Evolutionary conservation across 352 stramenopile genomes (phyloP), one percentile per base, ranked within the genome.

Genomic region (Pythium guiyangense): DNA sequence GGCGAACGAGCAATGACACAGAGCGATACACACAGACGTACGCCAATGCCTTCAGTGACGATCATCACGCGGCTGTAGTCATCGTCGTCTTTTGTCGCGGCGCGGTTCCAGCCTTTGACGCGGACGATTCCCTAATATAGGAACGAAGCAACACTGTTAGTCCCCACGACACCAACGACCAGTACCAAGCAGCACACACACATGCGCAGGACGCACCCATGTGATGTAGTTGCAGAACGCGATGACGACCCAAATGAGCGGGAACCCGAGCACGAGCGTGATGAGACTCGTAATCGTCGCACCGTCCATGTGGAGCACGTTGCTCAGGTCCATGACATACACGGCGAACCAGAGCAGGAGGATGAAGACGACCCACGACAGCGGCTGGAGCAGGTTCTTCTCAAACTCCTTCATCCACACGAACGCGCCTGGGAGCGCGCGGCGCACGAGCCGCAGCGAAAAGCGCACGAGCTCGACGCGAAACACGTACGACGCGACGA

Each of bases 11-110:
- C 22, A 22, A 22, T 22, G 22, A 22, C 22, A 10, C 31, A 14
- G 2, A 37, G 31, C 31, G 1, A 37, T 3, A 37, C 31, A 37
- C 5, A 12, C 8, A 37, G 29, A 54, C 60, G 29, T 69, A 86
- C 84, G 18, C 73, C 76, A 63, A 94, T 92, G 50, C 82, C 79
- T 56, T 94, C 84, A 0, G 82, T 91, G 59, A 94, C 80, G 67
- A 94, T 92, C 84, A 94, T 88, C 14, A 91, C 76, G 49, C 84
- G 69, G 66, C 80, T 90, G 57, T 91, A 90, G 66, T 92, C 82
- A 66, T 94, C 82, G 47, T 94, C 79, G 40, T 88, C 77, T 57
- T 84, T 85, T 27, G 71, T 77, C 17, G 79, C 73, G 10, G 74
- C 54, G 20, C 79, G 70, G 45, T 81, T 90, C 84, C 84, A 94